Evolutionary conservation across 2,329 filamentous ascomycete species (phyloP), one percentile per base, ranked within the genome.

Genomic region (Phialophora tarda): DNA sequence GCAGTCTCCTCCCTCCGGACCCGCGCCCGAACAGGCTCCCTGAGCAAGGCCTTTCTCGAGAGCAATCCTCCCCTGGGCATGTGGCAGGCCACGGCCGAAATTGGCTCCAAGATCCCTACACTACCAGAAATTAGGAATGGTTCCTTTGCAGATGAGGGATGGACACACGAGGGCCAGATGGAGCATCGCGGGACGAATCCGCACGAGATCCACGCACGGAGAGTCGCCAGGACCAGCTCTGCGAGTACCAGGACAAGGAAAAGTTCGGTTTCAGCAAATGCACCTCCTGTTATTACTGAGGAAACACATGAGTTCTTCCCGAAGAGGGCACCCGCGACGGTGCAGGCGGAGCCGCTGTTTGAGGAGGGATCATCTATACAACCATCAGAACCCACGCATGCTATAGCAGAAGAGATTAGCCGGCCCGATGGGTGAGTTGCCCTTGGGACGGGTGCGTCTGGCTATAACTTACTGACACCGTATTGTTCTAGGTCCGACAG

Each of bases 41-140:
- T 73, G 10, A 61, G 65, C 12, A 64, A 69, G 60, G 63, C 66
- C 17, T 74, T 77, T 56, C 66, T 76, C 30, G 70, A 75, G 53
- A 76, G 74, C 51, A 75, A 72, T 59, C 75, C 75, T 51, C 75
- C 75, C 23, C 64, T 71, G 17, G 75, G 75, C 30, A 74, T 75
- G 71, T 76, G 74, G 73, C 72, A 75, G 63, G 75, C 75, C n/a
- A 75, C 75, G 10, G 75, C 74, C 21, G 73, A 74, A 54, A 71
- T 73, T 17, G 72, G 73, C 28, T 73, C 75, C 2, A 75, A 76
- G 64, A 73, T 74, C 32, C 75, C 75, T 26, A 75, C 75, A 4
- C 64, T 75, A 21, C 66, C 67, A 14, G 75, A 77, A 58, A 77
- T 77, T 60, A 68, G 74, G 56, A 72, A 72, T 51, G 75, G 75